Base-by-base conservation (phyloP, 495 filamentous ascomycete genomes). In the Neurospora africana region DNA sequence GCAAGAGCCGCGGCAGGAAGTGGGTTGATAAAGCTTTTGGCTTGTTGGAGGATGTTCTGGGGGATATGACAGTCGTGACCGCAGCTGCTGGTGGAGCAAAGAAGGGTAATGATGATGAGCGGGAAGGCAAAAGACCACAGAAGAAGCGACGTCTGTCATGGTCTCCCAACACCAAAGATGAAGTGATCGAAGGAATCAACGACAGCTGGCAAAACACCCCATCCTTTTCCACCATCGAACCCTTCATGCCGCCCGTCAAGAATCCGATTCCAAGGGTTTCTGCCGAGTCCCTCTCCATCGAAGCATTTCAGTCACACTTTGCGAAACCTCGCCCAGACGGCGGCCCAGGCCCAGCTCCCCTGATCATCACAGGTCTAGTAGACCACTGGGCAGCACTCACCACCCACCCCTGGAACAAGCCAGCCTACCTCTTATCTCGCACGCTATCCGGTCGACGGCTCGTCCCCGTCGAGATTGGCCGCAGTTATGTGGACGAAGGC, bases 391-490 rank as follows among this genome's bases (percentile, higher is more conserved):
- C 94, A 0, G 94, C 94, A 1, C 75, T 91, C n/a, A 86, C 85
- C 19, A 83, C 84, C 0, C 83, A 86, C 11, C 85, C 89, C 0
- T 99, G 95, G 95, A 85, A 83, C 30, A 88, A 85, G 5, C 89
- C 90, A 0, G 82, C 86, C 3, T 98, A 98, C 79, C 89, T 97
- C 74, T 82, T 92, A 27, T 84, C 87, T 6, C 88, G 85, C 61
- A 98, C 95, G 0, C 87, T 97, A 53, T 84, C 82, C 11, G 95
- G 96, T 1, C 84, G 89, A 33, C 86, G 95, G 47, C 86, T 97
- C 2, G 90, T 98, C 1, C 95, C 95, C 0, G 85, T 98, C 17
- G 95, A 99, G 78, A 78, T 97, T n/a, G 95, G 95, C 8, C 83
- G 92, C 68, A 92, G 89, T 74, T 99, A 99, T 75, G 94, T 93